Evolutionary conservation across 768 basidiomycete genomes (phyloP).

Genomic region (Termitomyces sp.): DNA sequence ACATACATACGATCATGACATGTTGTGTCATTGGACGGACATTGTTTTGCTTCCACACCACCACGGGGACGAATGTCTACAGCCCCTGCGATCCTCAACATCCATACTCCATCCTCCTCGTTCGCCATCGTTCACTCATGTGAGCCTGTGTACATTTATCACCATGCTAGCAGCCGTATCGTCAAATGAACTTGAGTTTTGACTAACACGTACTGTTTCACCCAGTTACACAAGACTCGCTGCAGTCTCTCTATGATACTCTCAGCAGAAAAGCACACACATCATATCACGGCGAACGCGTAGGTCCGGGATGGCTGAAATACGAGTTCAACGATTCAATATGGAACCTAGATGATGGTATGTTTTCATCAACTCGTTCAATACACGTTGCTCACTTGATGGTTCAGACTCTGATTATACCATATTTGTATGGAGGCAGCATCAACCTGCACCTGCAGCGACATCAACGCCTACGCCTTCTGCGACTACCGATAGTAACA

Average conservation of each 20-base stretch:
- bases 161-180: not conserved
- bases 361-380: slow-evolving; percentile 13
- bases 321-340: slow-evolving; percentile 78
- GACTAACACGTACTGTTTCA: slow-evolving; percentile 10
- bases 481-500: slow-evolving; percentile 22
- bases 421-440: slow-evolving; percentile 79
- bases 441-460: slow-evolving; percentile 30
- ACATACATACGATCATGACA: too few relatives aligned
- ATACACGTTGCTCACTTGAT: not conserved
- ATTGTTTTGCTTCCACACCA: slow-evolving; percentile 3
- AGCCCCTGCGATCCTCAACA: slow-evolving; percentile 54
- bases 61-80: slow-evolving; percentile 22
- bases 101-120: slow-evolving; percentile 76
- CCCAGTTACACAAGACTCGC: slow-evolving; percentile 67
- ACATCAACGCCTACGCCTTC: slow-evolving; percentile 23
- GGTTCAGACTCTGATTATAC: slow-evolving; percentile 76
- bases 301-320: slow-evolving; percentile 81
- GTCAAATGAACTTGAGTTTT: slow-evolving; percentile 1
- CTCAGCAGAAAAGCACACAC: slow-evolving; percentile 64
- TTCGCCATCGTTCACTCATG: slow-evolving; percentile 76
- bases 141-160: slow-evolving; percentile 33
- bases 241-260: slow-evolving; percentile 65
- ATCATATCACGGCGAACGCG: slow-evolving; percentile 57
- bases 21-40: too few relatives aligned
- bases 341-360: slow-evolving; percentile 92